Percentiles rank a stretch among this genome's conserved stretches.
Conservation (phyloP, 345 rosid species). For the Salix dunnii region DNA sequence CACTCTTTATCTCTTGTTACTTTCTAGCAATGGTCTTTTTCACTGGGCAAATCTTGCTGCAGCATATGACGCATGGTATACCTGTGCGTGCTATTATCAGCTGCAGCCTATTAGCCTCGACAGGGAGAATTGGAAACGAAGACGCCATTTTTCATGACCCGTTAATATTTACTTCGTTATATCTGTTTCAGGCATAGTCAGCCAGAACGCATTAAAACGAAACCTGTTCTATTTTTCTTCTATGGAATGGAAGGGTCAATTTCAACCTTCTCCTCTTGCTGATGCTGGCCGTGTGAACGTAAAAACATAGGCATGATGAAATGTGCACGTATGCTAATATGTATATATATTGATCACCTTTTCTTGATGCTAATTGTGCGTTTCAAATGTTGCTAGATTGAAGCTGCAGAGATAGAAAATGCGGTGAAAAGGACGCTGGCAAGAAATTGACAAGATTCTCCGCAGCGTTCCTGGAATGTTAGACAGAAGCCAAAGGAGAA, state of each 20-base stretch:
- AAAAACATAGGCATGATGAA: background rate
- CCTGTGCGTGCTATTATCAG: background rate
- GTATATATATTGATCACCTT: background rate
- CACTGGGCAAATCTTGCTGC: background rate
- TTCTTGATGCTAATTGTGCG: background rate
- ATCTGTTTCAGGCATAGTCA: background rate
- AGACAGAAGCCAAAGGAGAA: background rate
- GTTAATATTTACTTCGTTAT: background rate
- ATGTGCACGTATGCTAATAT: background rate
- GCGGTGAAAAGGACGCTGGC: constrained; percentile 37
- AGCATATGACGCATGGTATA: background rate
- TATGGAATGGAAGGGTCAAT: background rate
- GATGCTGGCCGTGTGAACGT: background rate
- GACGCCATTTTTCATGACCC: background rate
- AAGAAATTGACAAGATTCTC: constrained; percentile 40
- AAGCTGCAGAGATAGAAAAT: constrained; percentile 42
- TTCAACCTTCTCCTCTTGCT: background rate
- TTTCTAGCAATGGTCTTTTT: background rate
- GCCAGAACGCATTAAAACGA: background rate
- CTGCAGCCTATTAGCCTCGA: background rate
- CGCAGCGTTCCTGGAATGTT: constrained; percentile 17
- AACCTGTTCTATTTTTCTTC: background rate
- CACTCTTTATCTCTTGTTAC: background rate
- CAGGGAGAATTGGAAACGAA: background rate
- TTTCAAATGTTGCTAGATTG: constrained; percentile 31